Percentiles rank a stretch among this genome's conserved stretches.
These are phyloP conservation scores for Corylus americana DNA, from an alignment of 306 rosid genomes.

Conservation along the genomic window DNA sequence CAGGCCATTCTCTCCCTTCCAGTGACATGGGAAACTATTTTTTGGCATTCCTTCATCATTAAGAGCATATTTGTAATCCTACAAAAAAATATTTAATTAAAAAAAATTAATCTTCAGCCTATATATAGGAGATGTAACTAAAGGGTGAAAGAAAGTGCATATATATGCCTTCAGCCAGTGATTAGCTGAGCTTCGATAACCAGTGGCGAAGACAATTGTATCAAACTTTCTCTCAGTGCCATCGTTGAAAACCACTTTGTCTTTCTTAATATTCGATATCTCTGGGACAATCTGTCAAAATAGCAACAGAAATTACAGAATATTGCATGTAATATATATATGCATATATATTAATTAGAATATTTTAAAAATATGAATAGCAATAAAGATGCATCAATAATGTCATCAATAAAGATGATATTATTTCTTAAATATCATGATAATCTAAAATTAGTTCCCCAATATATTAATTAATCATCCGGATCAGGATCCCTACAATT, in stretches of 20 bases:
- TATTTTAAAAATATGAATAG: no score
- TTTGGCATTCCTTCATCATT: conserved; percentile 55
- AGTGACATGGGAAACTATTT: conserved; percentile 41
- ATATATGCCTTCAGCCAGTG: conserved; percentile 57
- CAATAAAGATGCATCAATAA: no score
- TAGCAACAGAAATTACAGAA: background rate
- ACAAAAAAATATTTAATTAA: background rate
- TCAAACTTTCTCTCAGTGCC: conserved; percentile 39
- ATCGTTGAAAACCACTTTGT: conserved; percentile 38
- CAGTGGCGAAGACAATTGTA: conserved; percentile 64
- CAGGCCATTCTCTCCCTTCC: conserved; percentile 58
- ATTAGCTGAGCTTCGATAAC: conserved; percentile 50
- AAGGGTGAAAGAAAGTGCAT: background rate
- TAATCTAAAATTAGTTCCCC: no score
- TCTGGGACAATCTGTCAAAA: conserved; percentile 42
- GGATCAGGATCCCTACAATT: no score
- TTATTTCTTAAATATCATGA: no score
- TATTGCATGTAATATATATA: no score
- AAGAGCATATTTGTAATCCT: conserved; percentile 44
- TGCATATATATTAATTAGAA: no score
- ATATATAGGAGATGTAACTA: background rate
- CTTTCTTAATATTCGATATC: conserved; percentile 39
- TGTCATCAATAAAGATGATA: no score
- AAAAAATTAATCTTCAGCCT: background rate
- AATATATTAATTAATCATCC: no score